Evolutionary conservation across 2,329 filamentous ascomycete species (phyloP), one percentile per base, ranked within the genome.

Genomic region (Plectosphaerella cucumerina): DNA sequence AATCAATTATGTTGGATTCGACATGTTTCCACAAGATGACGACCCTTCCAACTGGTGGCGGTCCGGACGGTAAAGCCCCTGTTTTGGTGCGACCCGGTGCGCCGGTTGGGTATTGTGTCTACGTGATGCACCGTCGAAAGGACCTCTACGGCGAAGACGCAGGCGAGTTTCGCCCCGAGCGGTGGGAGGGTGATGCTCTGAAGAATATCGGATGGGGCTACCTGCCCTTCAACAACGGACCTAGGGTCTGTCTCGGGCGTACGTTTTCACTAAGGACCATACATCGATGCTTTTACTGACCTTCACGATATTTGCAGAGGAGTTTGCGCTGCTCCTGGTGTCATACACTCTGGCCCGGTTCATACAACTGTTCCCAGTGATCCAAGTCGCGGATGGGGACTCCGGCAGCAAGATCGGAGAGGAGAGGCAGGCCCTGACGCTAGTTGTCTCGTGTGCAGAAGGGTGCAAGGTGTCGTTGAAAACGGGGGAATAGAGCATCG

Each of bases 61-160:
- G 52, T 6, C 41, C 49, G 1, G 48, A 53, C n/a, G 44, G 51
- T 12, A 47, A 31, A 9, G 23, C 51, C 4, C 51, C 51, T 15
- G 44, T 53, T 6, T 5, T 37, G 12, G 34, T 37, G 34, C 34
- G 34, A 5, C 58, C 56, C 18, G 68, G 67, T 0, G 56, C 59
- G 11, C 41, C 54, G 14, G 59, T 71, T 2, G 51, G 58, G 6
- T 70, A 62, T 47, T 61, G 53, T 17, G 52, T 62, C 10, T 66
- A 67, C 53, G 56, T 59, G 0, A 59, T 69, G 45, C 65, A 70
- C 35, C 58, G 68, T 1, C 57, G 62, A 8, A 64, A 61, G 17
- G 64, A 69, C 26, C 58, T 72, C 12, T 72, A 63, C 49, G 70
- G 70, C 0, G 35, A 55, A 0, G 68, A 70, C 46, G 65, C 67